Conservation (phyloP, 441 rosid genomes). For the Populus hybrid region DNA sequence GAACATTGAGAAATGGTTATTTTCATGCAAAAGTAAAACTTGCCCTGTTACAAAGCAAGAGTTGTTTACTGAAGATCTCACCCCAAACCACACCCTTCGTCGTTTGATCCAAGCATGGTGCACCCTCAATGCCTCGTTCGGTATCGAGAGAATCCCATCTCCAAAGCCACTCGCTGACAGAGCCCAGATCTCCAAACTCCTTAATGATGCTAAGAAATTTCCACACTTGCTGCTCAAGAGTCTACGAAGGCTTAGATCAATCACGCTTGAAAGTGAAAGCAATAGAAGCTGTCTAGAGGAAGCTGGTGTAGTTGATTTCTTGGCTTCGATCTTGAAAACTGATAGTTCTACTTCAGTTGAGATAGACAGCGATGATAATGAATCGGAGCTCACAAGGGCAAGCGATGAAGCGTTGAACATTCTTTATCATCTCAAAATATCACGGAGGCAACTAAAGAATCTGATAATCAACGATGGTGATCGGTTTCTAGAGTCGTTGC, state of each 20-base stretch:
- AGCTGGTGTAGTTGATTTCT: slow-evolving; percentile 39
- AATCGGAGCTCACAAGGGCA: slow-evolving; percentile 17
- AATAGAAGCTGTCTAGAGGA: slow-evolving; percentile 28
- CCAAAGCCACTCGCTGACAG: slow-evolving; percentile 36
- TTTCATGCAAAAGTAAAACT: slow-evolving; percentile 32
- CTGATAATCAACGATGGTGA: slow-evolving; percentile 5
- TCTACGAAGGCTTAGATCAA: slow-evolving; percentile 36
- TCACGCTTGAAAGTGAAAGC: slow-evolving; percentile 34
- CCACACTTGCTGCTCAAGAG: slow-evolving; percentile 27
- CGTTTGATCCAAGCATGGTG: slow-evolving; percentile 67
- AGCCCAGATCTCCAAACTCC: slow-evolving; percentile 36
- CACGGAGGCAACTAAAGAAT: slow-evolving; percentile 24
- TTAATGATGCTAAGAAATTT: slow-evolving; percentile 29
- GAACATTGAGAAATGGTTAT: slow-evolving; percentile 50
- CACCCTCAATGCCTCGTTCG: slow-evolving; percentile 41
- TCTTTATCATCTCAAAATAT: slow-evolving; percentile 31
- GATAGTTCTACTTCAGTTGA: slow-evolving; percentile 7
- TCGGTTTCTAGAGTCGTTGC: slow-evolving; percentile 27
- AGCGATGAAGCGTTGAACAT: slow-evolving; percentile 44
- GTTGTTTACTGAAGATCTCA: slow-evolving; percentile 30
- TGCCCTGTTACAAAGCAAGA: slow-evolving; percentile 56
- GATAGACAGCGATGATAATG: slow-evolving; percentile 7
- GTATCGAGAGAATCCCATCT: slow-evolving; percentile 51
- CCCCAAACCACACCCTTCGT: slow-evolving; percentile 61
- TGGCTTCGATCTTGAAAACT: slow-evolving; percentile 30